These are phyloP conservation scores for Nepenthes mirabilis DNA, from an alignment of 148 eudicot genomes.

Conservation along the genomic window DNA sequence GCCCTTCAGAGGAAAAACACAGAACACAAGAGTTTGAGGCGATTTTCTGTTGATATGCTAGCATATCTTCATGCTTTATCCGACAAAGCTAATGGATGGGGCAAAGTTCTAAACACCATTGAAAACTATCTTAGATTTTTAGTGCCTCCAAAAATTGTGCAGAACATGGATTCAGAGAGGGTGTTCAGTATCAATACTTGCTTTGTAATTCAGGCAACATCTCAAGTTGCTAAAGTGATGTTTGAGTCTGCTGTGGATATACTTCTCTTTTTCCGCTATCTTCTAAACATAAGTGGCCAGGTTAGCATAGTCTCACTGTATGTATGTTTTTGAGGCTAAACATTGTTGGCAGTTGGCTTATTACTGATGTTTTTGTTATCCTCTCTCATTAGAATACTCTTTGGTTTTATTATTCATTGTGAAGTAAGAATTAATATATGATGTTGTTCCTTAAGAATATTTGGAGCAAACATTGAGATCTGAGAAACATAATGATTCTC, in stretches of 20 bases:
- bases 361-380: neutral
- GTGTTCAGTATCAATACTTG: constrained; percentile 33
- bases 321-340: neutral
- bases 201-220: constrained; percentile 60
- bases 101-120: constrained; percentile 55
- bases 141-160: constrained; percentile 55
- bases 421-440: no score
- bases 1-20: constrained; percentile 58
- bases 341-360: neutral
- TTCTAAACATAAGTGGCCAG: constrained; percentile 78
- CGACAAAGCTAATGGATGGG: constrained; percentile 61
- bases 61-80: constrained; percentile 51
- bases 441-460: no score
- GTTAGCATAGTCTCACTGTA: constrained; percentile 20
- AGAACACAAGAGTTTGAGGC: constrained; percentile 62
- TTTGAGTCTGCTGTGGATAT: constrained; percentile 77
- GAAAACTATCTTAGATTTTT: constrained; percentile 63
- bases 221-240: constrained; percentile 81
- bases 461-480: no score
- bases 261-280: constrained; percentile 58
- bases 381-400: no score
- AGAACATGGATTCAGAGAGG: constrained; percentile 32
- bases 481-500: no score
- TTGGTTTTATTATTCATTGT: no score
- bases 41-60: constrained; percentile 63